Conservation (phyloP, 2,329 filamentous ascomycete species). For the Fusarium denticulatum region DNA sequence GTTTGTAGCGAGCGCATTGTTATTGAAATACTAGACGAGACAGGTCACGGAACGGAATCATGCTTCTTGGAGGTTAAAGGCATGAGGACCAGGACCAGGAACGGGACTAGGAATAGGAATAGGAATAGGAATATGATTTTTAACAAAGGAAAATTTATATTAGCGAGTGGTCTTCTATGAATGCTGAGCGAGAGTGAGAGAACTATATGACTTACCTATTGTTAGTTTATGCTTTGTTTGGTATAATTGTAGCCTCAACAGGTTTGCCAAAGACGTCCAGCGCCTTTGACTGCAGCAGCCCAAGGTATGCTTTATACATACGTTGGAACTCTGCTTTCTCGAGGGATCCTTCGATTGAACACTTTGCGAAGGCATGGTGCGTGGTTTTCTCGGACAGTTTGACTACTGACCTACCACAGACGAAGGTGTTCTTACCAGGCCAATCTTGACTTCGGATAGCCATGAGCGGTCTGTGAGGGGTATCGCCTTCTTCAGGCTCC, state of each 20-base stretch:
- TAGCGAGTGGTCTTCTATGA: neutral
- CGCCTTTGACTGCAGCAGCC: neutral
- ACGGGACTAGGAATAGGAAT: neutral
- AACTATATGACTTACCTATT: neutral
- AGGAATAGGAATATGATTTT: neutral
- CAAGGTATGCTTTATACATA: constrained; percentile 1
- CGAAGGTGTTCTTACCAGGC: constrained; percentile 3
- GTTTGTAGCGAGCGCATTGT: constrained; percentile 34
- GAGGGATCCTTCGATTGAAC: constrained; percentile 33
- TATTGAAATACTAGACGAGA: constrained; percentile 27
- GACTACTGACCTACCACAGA: constrained; percentile 19
- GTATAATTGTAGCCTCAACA: neutral
- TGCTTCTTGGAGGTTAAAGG: neutral
- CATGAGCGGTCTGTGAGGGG: neutral
- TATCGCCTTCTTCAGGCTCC: neutral
- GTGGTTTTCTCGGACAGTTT: constrained; percentile 33
- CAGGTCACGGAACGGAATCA: neutral
- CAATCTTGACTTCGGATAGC: constrained; percentile 12
- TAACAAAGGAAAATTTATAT: constrained; percentile 2
- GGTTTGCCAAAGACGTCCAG: constrained; percentile 11
- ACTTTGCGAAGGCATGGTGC: constrained; percentile 8
- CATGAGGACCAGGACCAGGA: neutral
- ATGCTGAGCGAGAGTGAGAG: neutral
- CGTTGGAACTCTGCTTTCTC: neutral
- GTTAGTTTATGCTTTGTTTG: neutral